phyloP scores from a whole-genome alignment of 2,329 filamentous ascomycete species.

The Delphinella strobiligena region DNA sequence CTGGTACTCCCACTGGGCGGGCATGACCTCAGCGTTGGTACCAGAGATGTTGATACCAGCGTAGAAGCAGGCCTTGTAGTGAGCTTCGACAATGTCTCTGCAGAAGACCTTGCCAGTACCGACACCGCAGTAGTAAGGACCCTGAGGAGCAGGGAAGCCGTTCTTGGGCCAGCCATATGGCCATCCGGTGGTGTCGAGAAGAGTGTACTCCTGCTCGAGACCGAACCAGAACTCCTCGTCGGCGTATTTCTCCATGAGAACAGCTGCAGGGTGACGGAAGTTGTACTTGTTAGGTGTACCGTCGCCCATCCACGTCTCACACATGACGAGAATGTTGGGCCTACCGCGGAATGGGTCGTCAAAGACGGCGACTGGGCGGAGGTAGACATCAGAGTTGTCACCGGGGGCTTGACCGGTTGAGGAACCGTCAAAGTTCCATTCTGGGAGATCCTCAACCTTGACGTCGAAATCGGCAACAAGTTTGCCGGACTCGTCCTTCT shows the following conservation, averaged over 20 bases:
- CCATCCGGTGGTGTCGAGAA: constrained; percentile 73
- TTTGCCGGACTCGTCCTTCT: constrained; percentile 36
- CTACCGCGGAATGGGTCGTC: constrained; percentile 81
- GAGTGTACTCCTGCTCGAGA: constrained; percentile 95
- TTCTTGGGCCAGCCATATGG: constrained; percentile 86
- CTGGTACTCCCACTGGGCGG: constrained; percentile 96
- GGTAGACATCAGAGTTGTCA: constrained; percentile 96
- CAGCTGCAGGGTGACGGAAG: constrained; percentile 81
- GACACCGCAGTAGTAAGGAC: constrained; percentile 96
- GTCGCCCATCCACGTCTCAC: constrained; percentile 89
- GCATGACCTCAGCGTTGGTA: constrained; percentile 98
- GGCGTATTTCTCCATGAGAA: constrained; percentile 80
- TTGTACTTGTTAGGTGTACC: constrained; percentile 98
- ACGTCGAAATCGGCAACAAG: constrained; percentile 3
- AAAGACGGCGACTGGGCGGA: constrained; percentile 79
- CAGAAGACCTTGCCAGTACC: constrained; percentile 94
- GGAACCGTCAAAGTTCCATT: constrained; percentile 80
- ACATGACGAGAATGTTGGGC: constrained; percentile 88
- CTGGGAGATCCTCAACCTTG: constrained; percentile 51
- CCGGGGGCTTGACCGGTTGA: constrained; percentile 86
- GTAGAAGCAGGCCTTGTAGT: constrained; percentile 85
- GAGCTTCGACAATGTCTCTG: constrained; percentile 92
- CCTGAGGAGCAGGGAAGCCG: constrained; percentile 84
- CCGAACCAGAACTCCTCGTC: constrained; percentile 90
- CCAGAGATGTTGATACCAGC: constrained; percentile 88